phyloP scores from a whole-genome alignment of 257 asterid genomes.

The Pogostemon cablin region DNA sequence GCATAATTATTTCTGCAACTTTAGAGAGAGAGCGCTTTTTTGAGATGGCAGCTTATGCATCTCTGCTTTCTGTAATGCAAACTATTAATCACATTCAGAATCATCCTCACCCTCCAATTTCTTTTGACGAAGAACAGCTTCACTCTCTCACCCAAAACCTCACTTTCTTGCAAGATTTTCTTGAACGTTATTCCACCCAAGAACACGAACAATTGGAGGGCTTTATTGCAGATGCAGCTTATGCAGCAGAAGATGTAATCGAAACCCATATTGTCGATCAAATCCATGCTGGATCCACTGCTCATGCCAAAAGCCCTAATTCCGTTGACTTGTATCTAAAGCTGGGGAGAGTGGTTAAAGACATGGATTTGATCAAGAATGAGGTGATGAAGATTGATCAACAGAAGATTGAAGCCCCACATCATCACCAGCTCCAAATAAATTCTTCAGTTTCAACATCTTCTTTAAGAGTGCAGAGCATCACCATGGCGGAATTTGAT shows the following conservation, averaged over 20 bases:
- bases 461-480: no score
- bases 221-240: background rate
- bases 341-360: background rate
- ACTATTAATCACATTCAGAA: no score
- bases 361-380: background rate
- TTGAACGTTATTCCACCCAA: background rate
- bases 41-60: background rate
- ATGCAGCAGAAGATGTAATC: background rate
- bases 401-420: background rate
- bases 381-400: background rate
- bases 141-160: conserved; percentile 1
- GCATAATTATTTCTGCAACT: no score
- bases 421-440: background rate
- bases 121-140: background rate
- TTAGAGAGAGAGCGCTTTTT: no score
- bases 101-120: background rate
- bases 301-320: background rate
- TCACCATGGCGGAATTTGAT: background rate
- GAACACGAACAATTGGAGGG: background rate
- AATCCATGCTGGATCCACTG: background rate
- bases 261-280: background rate
- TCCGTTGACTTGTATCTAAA: background rate
- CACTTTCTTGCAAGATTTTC: background rate
- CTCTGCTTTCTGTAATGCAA: background rate
- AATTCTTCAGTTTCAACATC: no score